phyloP scores from a whole-genome alignment of 768 basidiomycete genomes.

The Lactarius indigo region DNA sequence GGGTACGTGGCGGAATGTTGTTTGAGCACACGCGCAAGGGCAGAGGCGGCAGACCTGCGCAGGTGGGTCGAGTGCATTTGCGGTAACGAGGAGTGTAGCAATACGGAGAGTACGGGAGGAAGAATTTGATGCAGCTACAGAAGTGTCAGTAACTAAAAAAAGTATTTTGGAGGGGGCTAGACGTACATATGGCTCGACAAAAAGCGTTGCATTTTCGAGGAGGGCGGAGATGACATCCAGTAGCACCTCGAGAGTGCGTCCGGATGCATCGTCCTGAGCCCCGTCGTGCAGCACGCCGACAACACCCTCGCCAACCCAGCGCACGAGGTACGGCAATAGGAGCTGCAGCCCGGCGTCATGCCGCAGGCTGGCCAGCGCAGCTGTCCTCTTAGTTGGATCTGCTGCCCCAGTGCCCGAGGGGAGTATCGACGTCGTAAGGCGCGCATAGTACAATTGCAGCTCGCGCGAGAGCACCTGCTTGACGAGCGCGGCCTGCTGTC shows the following conservation, averaged over 20 bases:
- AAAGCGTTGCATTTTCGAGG: conserved; percentile 81
- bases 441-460: conserved; percentile 90
- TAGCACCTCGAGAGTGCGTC: conserved; percentile 71
- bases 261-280: conserved; percentile 57
- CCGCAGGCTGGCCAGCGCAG: conserved; percentile 85
- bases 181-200: conserved; percentile 94
- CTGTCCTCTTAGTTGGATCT: conserved; percentile 72
- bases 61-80: conserved; percentile 65
- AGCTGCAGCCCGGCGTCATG: conserved; percentile 90
- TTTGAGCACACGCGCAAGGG: conserved; percentile 74
- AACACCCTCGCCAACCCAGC: conserved; percentile 92
- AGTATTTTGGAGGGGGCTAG: neutral
- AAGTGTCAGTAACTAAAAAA: neutral
- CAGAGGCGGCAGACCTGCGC: conserved; percentile 78
- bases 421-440: conserved; percentile 80
- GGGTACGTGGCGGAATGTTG: conserved; percentile 89
- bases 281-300: conserved; percentile 53
- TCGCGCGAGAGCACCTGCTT: conserved; percentile 92
- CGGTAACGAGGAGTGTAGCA: conserved; percentile 84
- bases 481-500: conserved; percentile 71
- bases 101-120: conserved; percentile 85
- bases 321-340: conserved; percentile 87
- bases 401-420: conserved; percentile 48
- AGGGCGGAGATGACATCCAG: conserved; percentile 83
- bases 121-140: conserved; percentile 90